Evolutionary conservation across 805 yeast genomes (phyloP).

Genomic region (Suhomyces sp.): DNA sequence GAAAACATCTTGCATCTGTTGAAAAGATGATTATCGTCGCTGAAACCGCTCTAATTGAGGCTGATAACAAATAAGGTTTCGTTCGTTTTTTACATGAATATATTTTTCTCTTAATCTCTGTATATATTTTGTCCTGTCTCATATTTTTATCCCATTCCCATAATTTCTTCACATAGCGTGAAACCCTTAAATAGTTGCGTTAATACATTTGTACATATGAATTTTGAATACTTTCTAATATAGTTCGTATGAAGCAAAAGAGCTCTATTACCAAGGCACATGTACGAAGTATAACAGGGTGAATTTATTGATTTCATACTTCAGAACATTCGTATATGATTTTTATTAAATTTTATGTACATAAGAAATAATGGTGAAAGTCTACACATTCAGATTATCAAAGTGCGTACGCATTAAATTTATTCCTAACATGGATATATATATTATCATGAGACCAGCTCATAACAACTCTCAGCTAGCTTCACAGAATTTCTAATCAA

Average conservation of each 20-base stretch:
- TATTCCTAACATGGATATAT: not conserved
- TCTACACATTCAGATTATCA: not conserved
- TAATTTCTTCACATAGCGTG: not conserved
- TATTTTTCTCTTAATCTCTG: not conserved
- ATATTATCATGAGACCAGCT: not conserved
- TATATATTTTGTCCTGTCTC: not conserved
- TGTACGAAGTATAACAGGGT: no score
- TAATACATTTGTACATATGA: not conserved
- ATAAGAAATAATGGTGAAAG: not conserved
- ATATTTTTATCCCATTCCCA: not conserved
- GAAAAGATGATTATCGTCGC: constrained; percentile 66
- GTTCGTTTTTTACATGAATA: not conserved
- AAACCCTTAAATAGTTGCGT: not conserved
- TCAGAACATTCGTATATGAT: no score
- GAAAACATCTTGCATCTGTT: constrained; percentile 80
- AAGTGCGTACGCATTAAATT: not conserved
- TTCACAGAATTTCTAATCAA: not conserved
- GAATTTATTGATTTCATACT: no score
- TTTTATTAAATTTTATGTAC: not conserved
- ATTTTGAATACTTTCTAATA: not conserved
- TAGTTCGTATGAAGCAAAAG: no score
- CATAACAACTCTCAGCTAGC: no score
- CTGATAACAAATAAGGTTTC: constrained; percentile 21
- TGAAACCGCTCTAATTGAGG: constrained; percentile 45
- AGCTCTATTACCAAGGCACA: no score